Base-by-base conservation (phyloP, 306 rosid genomes). In the Alnus rubra region DNA sequence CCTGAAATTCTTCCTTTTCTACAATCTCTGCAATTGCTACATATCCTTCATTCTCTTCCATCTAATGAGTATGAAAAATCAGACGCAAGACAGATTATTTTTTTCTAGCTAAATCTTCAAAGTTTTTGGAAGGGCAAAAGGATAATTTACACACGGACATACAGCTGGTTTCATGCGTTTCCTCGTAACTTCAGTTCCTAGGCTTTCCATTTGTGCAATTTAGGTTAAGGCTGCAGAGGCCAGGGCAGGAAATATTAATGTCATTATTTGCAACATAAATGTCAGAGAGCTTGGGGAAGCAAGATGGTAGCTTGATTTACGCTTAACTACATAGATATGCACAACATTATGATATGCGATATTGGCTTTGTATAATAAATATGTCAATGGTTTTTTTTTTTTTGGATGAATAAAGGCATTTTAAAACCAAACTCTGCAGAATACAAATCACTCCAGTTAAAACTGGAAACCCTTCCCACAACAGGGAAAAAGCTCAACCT, bases 131-230 rank as follows among this genome's bases (percentile, higher is more conserved):
- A 81, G 72, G 52, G 50, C 4, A 54, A 54, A 86, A n/a, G 76
- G 35, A 69, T 9, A 62, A 53, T 50, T 50, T 53, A 68, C 71
- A 16, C 18, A 42, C 31, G 5, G 9, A 42, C 72, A 16, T 76
- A 83, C 92, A 71, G 71, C 87, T 70, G 82, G 67, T 83, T 87
- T 88, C 88, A 80, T 73, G 77, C 94, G 89, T 76, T 90, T 90
- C 77, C 90, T 87, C 48, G 83, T 11, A 16, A 50, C 75, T 78
- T 83, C 84, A 53, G 68, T 85, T 39, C 76, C 82, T 4, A 65
- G 16, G 80, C 77, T 86, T 76, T 82, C 86, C 72, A 80, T 87
- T 76, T 67, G 85, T 78, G 83, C 53, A 60, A 79, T 84, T 71
- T 80, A 30, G 49, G 33, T 73, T 74, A 54, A 79, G 28, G 70